Evolutionary conservation across 306 rosid genomes (phyloP).

Genomic region (Acacia confusa): DNA sequence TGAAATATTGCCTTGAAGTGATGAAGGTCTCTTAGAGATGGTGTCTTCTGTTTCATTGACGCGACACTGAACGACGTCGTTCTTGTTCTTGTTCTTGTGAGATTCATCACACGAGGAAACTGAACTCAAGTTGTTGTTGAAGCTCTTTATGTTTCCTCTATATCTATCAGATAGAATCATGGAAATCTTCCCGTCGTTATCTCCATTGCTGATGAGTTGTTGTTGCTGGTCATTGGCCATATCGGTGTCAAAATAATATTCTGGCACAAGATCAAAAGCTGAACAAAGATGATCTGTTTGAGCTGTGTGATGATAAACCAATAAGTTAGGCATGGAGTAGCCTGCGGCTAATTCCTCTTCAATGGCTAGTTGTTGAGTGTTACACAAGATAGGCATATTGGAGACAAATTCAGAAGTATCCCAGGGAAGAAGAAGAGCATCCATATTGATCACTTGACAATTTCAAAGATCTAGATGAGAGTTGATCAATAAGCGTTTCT

Average conservation of each 20-base stretch:
- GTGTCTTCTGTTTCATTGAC: background rate
- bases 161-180: constrained; percentile 48
- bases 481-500: background rate
- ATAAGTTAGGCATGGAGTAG: constrained; percentile 37
- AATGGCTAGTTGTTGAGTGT: constrained; percentile 34
- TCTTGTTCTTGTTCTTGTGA: constrained; percentile 37
- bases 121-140: constrained; percentile 36
- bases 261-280: constrained; percentile 30
- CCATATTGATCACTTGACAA: constrained; percentile 46
- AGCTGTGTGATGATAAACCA: constrained; percentile 32
- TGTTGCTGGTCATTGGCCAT: constrained; percentile 28
- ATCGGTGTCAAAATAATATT: constrained; percentile 29
- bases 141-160: constrained; percentile 55
- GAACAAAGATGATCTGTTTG: constrained; percentile 23
- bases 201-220: constrained; percentile 1
- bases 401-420: constrained; percentile 40
- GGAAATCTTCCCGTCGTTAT: constrained; percentile 50
- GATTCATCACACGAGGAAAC: constrained; percentile 60
- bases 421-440: constrained; percentile 52
- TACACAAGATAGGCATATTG: constrained; percentile 49
- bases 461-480: background rate
- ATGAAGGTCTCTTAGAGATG: background rate
- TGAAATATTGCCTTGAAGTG: background rate
- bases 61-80: constrained; percentile 10
- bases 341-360: constrained; percentile 38